A percentile compares a stretch with the other conserved stretches of the same genome.
Evolutionary conservation across 2,329 filamentous ascomycete genomes (phyloP).

Genomic region (Aspergillus versicolor): DNA sequence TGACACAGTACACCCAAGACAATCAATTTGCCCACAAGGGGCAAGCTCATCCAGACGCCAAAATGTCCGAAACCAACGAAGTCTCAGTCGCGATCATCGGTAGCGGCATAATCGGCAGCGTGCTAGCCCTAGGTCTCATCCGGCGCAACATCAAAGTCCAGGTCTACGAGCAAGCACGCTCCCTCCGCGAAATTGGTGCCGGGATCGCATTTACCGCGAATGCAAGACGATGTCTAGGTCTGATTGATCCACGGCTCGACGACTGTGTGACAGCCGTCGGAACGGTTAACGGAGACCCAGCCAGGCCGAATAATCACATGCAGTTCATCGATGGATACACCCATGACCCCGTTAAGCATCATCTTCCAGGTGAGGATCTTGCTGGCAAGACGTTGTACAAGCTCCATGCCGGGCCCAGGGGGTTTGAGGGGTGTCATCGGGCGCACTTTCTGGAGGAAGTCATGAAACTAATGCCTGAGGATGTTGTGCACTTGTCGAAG

Average conservation of each 20-base stretch:
- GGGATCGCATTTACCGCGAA: conserved; percentile 26
- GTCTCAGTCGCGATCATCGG: conserved; percentile 30
- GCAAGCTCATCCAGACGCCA: not conserved
- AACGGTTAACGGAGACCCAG: conserved; percentile 8
- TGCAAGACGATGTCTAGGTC: conserved; percentile 21
- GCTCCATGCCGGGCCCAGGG: conserved; percentile 13
- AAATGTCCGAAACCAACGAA: not conserved
- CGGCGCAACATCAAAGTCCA: conserved; percentile 19
- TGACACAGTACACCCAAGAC: not conserved
- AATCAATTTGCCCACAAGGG: not conserved
- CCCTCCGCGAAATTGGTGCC: conserved; percentile 25
- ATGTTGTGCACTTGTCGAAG: conserved; percentile 37
- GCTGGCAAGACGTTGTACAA: conserved; percentile 17
- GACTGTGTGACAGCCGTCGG: conserved; percentile 17
- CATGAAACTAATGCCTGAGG: conserved; percentile 41
- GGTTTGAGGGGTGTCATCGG: conserved; percentile 34
- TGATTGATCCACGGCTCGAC: conserved; percentile 18
- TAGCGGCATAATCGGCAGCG: conserved; percentile 28
- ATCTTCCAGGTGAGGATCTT: not conserved
- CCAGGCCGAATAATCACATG: conserved; percentile 19
- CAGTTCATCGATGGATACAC: conserved; percentile 27
- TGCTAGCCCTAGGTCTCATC: conserved; percentile 26
- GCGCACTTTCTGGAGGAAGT: conserved; percentile 45
- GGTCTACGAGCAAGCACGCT: conserved; percentile 28
- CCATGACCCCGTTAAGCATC: conserved; percentile 15